A percentile compares a stretch with the other conserved stretches of the same genome.
These are phyloP conservation scores for Chalciporus piperatus DNA, from an alignment of 768 basidiomycete genomes.

Conservation along the genomic window DNA sequence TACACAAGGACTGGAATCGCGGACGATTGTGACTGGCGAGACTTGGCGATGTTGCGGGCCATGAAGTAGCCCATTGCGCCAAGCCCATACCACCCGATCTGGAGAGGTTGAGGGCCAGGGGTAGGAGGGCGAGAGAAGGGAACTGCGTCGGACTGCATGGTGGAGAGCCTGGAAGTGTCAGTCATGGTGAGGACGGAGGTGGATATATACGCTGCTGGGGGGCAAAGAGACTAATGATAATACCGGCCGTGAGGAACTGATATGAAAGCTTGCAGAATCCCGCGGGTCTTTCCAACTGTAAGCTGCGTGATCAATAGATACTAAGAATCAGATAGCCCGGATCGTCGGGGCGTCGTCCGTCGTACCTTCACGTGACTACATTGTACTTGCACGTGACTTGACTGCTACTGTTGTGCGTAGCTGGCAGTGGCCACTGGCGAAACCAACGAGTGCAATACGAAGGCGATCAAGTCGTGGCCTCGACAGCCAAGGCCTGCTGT, in stretches of 20 bases:
- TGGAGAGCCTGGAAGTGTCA: conserved; percentile 3
- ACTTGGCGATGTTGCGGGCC: conserved; percentile 74
- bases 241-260: background rate
- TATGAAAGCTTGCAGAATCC: background rate
- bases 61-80: conserved; percentile 75
- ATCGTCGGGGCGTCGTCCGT: background rate
- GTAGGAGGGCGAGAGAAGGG: conserved; percentile 63
- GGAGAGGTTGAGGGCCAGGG: conserved; percentile 38
- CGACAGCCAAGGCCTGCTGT: conserved; percentile 3
- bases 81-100: conserved; percentile 47
- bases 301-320: background rate
- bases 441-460: background rate
- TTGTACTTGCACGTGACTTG: conserved; percentile 8
- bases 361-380: background rate
- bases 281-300: background rate
- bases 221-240: background rate
- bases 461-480: conserved; percentile 2
- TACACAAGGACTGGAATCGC: conserved; percentile 63
- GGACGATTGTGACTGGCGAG: conserved; percentile 36
- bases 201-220: conserved; percentile 1
- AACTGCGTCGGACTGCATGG: conserved; percentile 18
- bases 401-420: background rate
- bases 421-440: too few relatives aligned
- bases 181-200: conserved; percentile 1
- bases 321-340: too few relatives aligned